phyloP scores from a whole-genome alignment of 1,139 yeast genomes.

The Protomyces inundatus region DNA sequence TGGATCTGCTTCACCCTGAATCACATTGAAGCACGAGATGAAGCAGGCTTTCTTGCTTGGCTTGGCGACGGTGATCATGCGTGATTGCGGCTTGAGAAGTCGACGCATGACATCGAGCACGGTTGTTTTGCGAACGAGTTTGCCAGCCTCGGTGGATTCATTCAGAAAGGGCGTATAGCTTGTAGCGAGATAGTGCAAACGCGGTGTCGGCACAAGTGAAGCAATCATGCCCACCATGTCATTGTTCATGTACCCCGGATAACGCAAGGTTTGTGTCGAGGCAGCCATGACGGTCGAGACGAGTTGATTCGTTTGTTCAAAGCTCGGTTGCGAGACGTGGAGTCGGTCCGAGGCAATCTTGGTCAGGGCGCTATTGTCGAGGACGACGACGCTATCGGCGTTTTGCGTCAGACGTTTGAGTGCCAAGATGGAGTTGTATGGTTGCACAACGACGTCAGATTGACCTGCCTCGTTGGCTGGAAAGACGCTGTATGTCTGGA shows the following conservation, averaged over 20 bases:
- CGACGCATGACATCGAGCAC: constrained; percentile 84
- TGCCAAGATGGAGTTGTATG: constrained; percentile 82
- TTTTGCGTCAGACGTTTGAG: constrained; percentile 72
- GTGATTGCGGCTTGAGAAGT: constrained; percentile 68
- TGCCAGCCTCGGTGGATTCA: constrained; percentile 56
- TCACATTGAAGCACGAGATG: constrained; percentile 65
- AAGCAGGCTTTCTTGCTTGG: constrained; percentile 47
- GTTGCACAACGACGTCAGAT: constrained; percentile 95
- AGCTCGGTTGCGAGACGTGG: constrained; percentile 46
- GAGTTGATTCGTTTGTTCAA: constrained; percentile 74
- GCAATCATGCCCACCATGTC: constrained; percentile 79
- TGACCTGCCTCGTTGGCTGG: constrained; percentile 64
- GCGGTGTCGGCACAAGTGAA: constrained; percentile 81
- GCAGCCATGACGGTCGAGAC: constrained; percentile 77
- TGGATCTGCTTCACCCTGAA: constrained; percentile 70
- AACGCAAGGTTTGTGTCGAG: constrained; percentile 78
- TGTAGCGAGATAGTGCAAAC: constrained; percentile 77
- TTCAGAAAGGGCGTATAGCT: constrained; percentile 79
- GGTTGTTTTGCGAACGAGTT: constrained; percentile 62
- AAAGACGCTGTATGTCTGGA: constrained; percentile 81
- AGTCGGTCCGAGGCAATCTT: constrained; percentile 56
- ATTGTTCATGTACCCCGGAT: constrained; percentile 87
- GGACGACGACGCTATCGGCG: constrained; percentile 80
- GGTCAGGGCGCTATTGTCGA: constrained; percentile 82
- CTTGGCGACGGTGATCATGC: constrained; percentile 55